Evolutionary conservation across 441 rosid genomes (phyloP), one percentile per base, ranked within the genome.

Genomic region (Corymbia citriodora): DNA sequence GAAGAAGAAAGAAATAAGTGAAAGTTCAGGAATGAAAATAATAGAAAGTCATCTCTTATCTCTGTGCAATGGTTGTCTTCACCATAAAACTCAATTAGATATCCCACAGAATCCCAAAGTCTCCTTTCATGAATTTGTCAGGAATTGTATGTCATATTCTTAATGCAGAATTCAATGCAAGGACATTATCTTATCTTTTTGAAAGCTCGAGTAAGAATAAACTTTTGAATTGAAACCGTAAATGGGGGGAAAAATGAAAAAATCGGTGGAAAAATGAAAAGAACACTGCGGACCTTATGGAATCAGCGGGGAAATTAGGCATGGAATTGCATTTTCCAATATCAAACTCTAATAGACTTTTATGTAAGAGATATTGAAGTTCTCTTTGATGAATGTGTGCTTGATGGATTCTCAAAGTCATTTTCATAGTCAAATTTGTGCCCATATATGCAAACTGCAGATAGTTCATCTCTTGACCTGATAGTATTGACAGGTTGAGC

Each of bases 401-500:
- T 79, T 23, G 23, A 40, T 19, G 45, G 25, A 72, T 36, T 72
- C 82, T 72, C 82, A 21, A 23, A 45, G 70, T 87, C 53, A 36
- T 87, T 61, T 57, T 55, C 18, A 19, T 57, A 4, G 45, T 27
- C 45, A 54, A 54, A 53, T 52, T 27, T 53, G 61, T 2, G 9
- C 25, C 48, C 12, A 31, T n/a, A 54, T 55, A 36, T 87, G 27
- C 61, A 36, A 79, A 79, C 17, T 0, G n/a, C 23, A 21, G 50
- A 40, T 50, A 10, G 40, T 61, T 86, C 53, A 31, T 48, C 40
- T 40, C 19, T 89, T 86, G 87, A 65, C 72, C 85, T 74, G 54
- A 54, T 85, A 57, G 48, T 88, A 89, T 87, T 92, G 91, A 87
- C 95, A 95, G 96, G 92, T 68, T 91, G 95, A 94, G 61, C 92